Evolutionary conservation across 352 stramenopile genomes (phyloP), one percentile per base, ranked within the genome.

Genomic region (Phytophthora vignae): DNA sequence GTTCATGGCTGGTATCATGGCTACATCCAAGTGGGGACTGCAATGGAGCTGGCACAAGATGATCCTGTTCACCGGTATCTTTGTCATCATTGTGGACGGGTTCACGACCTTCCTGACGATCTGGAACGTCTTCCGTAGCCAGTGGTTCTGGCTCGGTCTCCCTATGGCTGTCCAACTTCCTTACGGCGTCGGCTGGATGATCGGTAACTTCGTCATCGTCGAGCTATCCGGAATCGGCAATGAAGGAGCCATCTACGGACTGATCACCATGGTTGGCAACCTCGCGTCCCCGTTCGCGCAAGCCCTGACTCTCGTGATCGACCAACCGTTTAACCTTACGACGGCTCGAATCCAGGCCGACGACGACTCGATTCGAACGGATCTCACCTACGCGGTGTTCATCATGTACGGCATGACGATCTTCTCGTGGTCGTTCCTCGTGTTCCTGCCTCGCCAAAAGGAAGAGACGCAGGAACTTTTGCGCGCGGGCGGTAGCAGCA

Each of bases 241-340:
- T 50, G 79, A 87, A 69, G 79, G 62, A 6, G 69, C 65, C 31
- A 67, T 78, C 19, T 81, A 79, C 55, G 76, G 71, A 22, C 68
- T 87, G n/a, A 53, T 81, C 6, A 81, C 79, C 12, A 84, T 76
- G 17, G 61, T 81, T 1, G 65, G 53, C 11, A 83, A 87, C 64
- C 25, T 82, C 17, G 49, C 69, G 33, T 36, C 54, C 7, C 76
- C 77, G 3, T 79, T 87, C 31, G 74, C 77, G 14, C 64, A 52
- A 27, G 60, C 74, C 4, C 38, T 83, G 19, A 71, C 71, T 36
- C 73, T 74, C 15, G 67, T 71, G 27, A 71, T 84, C 6, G 52
- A 79, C 25, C 22, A 56, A 27, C 66, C 64, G 44, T 83, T 82
- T 33, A 58, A 78, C 36, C 33, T 84, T 7, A 72, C 61, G 10